Evolutionary conservation across 352 stramenopile species (phyloP).

Genomic region (Pythium grandisporangium): DNA sequence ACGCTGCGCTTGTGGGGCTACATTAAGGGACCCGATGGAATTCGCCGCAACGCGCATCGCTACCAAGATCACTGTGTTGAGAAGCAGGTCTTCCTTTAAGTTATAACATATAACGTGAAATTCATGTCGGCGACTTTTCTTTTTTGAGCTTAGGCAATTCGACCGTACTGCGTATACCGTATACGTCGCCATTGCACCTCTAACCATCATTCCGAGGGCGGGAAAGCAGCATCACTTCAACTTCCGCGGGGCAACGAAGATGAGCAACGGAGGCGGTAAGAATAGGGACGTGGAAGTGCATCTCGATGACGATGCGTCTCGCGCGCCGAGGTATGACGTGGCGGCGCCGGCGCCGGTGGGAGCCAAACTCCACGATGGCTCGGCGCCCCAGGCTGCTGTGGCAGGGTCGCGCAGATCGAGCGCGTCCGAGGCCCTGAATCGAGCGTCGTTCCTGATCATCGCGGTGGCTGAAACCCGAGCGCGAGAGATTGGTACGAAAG

Average conservation of each 20-base stretch:
- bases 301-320: constrained; percentile 18
- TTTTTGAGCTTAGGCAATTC: too few species aligned
- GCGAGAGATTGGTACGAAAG: constrained; percentile 38
- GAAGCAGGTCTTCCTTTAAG: constrained; percentile 1
- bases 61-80: background rate
- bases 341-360: constrained; percentile 13
- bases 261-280: background rate
- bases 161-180: too few species aligned
- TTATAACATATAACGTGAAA: too few species aligned
- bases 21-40: background rate
- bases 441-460: constrained; percentile 43
- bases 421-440: constrained; percentile 11
- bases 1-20: constrained; percentile 1
- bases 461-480: constrained; percentile 49
- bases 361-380: background rate
- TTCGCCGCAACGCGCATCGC: background rate
- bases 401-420: constrained; percentile 2
- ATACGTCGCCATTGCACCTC: too few species aligned
- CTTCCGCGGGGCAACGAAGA: background rate
- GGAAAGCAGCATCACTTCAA: constrained; percentile 1
- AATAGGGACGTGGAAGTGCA: constrained; percentile 11
- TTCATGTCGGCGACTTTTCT: too few species aligned
- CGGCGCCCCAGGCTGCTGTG: background rate
- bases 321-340: constrained; percentile 21
- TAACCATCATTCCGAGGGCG: constrained; percentile 14